Conservation (phyloP, 441 rosid species). For the Eugenia klotzschiana region DNA sequence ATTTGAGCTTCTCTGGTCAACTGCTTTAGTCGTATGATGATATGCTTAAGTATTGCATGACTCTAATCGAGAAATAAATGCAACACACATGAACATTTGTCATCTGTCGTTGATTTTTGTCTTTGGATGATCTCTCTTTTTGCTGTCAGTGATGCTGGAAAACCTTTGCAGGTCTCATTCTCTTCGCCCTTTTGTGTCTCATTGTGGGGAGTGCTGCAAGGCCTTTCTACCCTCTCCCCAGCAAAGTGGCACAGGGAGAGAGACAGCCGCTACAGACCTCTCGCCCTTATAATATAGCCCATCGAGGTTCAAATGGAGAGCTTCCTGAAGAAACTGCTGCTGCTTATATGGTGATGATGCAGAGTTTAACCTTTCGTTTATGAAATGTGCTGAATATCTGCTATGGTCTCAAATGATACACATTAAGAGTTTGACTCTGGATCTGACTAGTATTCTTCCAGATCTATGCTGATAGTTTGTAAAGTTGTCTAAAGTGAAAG, state of each 20-base stretch:
- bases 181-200: conserved; percentile 30
- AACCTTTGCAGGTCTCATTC: conserved; percentile 24
- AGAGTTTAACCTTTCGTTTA: background rate
- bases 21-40: background rate
- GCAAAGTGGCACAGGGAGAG: conserved; percentile 21
- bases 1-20: too few species aligned
- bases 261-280: conserved; percentile 66
- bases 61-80: background rate
- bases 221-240: conserved; percentile 73
- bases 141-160: background rate
- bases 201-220: conserved; percentile 40
- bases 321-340: conserved; percentile 90
- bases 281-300: conserved; percentile 78
- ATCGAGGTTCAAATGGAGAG: conserved; percentile 92
- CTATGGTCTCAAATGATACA: background rate
- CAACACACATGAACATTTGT: background rate
- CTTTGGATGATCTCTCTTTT: background rate
- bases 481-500: background rate
- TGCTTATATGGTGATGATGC: conserved; percentile 53
- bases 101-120: background rate
- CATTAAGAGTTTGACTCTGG: background rate
- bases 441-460: background rate
- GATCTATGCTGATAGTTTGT: background rate
- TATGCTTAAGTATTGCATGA: background rate
- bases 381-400: background rate